Base-by-base conservation (phyloP, 2,329 filamentous ascomycete species). In the Colletotrichum sp. region DNA sequence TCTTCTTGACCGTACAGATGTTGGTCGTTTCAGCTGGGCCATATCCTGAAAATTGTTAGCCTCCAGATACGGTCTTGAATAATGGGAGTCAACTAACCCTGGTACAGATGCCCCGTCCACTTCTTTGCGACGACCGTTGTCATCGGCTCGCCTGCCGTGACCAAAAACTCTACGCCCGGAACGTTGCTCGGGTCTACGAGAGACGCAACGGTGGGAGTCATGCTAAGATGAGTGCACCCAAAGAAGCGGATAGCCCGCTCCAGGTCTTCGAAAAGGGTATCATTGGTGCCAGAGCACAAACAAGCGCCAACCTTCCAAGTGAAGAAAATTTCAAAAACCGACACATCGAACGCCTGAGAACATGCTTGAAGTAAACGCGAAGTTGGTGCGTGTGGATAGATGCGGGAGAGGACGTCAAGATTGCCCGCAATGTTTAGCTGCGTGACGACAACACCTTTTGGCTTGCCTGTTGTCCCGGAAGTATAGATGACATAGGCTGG, bases 311-410 rank as follows among this genome's bases (percentile, higher is more conserved):
- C 89, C 63, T 91, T 90, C 94, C 95, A 98, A 0, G 95, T 88
- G 80, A 95, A 98, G 82, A 98, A 96, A 16, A 98, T 96, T 80
- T 98, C 96, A 81, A 98, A 98, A 0, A 98, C 94, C 1, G 95
- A 98, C 3, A 98, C 93, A 81, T 98, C 95, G 81, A 98, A 98
- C 0, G 93, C 94, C 81, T 96, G 94, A 1, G 95, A 96, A 81
- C 94, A 98, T 3, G 94, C 92, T 83, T 98, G 96, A 0, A 98
- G 86, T 36, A 98, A 86, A n/a, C 92, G 90, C 1, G 92, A 90
- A 2, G 2, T 79, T 79, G 1, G 84, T 81, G 0, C 16, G 86
- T 85, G 0, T 52, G 94, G 94, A 80, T 98, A 98, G 0, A 95
- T 85, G 4, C 88, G 85, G 4, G 89, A 88, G 8, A 98, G 87